Conservation (phyloP, 768 basidiomycete genomes). For the Botryobasidium botryosum region DNA sequence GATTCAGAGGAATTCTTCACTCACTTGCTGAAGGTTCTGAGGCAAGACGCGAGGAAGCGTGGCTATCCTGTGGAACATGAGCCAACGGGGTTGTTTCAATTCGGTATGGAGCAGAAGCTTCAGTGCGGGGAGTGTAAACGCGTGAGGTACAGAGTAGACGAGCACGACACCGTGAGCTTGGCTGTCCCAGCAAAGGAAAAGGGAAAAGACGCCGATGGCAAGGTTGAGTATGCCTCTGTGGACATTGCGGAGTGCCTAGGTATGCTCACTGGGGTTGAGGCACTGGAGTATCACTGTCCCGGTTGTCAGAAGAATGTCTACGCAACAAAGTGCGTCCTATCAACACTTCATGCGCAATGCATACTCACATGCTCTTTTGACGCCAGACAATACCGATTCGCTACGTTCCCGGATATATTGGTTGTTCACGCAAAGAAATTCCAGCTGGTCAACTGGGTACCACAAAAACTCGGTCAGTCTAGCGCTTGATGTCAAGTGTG, state of each 20-base stretch:
- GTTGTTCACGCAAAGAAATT: constrained; percentile 88
- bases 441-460: constrained; percentile 93
- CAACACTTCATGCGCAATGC: neutral
- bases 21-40: constrained; percentile 56
- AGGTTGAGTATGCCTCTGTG: constrained; percentile 46
- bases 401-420: constrained; percentile 76
- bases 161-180: constrained; percentile 60
- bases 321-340: constrained; percentile 47
- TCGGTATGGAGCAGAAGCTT: constrained; percentile 72
- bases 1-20: constrained; percentile 91
- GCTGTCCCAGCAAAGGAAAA: constrained; percentile 51
- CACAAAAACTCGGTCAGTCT: constrained; percentile 65
- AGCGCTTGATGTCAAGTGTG: neutral
- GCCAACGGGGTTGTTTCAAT: constrained; percentile 61
- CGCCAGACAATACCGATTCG: constrained; percentile 51
- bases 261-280: constrained; percentile 38
- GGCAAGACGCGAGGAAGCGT: constrained; percentile 42
- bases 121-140: constrained; percentile 63
- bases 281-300: constrained; percentile 68
- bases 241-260: constrained; percentile 44
- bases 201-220: constrained; percentile 38
- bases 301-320: constrained; percentile 47
- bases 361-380: neutral
- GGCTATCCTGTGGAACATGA: constrained; percentile 29
- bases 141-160: constrained; percentile 71